A percentile compares a stretch with the other conserved stretches of the same genome.
These are phyloP conservation scores for Mortierella sp. DNA, from an alignment of 371 early-diverging fungal species.

Conservation along the genomic window DNA sequence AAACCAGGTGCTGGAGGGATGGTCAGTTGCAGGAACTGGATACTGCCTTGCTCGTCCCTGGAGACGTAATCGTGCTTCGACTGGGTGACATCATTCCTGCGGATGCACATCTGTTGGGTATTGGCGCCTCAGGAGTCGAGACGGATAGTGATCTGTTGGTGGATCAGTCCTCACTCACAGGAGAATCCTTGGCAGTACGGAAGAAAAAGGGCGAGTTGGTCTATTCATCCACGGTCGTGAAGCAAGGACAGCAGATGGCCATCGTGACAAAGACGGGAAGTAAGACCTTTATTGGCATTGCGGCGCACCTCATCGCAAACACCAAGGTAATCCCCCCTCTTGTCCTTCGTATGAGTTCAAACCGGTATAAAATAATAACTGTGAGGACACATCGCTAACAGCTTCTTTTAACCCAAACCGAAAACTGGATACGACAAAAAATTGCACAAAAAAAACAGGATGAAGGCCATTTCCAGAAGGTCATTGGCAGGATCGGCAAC, in stretches of 20 bases:
- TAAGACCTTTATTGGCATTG: constrained; percentile 92
- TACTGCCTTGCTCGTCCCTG: constrained; percentile 81
- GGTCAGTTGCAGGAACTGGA: constrained; percentile 82
- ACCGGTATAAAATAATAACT: too few species aligned
- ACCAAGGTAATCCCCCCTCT: constrained; percentile 14
- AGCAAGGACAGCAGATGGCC: constrained; percentile 90
- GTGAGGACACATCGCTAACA: not conserved
- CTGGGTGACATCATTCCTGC: constrained; percentile 96
- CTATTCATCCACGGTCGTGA: constrained; percentile 91
- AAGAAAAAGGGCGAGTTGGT: constrained; percentile 85
- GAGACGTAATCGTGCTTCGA: constrained; percentile 89
- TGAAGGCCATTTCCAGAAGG: constrained; percentile 86
- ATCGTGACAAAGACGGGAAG: constrained; percentile 90
- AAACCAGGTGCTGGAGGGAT: constrained; percentile 82
- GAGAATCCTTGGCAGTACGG: constrained; percentile 87
- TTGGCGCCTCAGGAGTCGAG: constrained; percentile 78
- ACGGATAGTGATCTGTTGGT: constrained; percentile 82
- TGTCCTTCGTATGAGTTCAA: not conserved
- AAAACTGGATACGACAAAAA: too few species aligned
- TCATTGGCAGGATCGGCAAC: constrained; percentile 57
- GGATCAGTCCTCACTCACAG: constrained; percentile 96
- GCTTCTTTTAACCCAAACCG: too few species aligned
- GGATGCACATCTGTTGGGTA: constrained; percentile 86
- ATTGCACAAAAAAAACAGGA: constrained; percentile 54
- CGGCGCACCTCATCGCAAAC: constrained; percentile 87